Conservation (phyloP, 345 rosid species). For the Corchorus olitorius region DNA sequence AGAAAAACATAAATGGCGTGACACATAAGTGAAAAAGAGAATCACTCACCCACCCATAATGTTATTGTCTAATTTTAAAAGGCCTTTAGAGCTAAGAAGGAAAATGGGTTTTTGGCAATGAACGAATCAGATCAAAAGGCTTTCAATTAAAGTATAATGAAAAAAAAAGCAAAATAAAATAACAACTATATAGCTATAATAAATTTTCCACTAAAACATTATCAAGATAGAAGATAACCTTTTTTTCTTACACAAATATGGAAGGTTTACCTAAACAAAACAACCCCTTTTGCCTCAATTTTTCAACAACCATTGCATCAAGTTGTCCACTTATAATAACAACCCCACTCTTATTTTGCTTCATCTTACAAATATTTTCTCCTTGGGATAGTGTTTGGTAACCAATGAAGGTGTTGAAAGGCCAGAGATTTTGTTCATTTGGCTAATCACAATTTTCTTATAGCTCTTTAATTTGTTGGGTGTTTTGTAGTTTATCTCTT, state of each 20-base stretch:
- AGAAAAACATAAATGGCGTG: neutral
- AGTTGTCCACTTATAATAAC: neutral
- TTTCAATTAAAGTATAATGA: neutral
- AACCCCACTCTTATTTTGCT: neutral
- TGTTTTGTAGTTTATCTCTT: neutral
- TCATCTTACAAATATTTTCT: neutral
- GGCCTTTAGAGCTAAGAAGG: no score
- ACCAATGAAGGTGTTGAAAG: neutral
- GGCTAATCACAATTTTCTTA: no score
- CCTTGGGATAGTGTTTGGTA: neutral
- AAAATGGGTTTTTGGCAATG: no score
- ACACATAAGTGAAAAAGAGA: neutral
- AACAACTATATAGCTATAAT: no score
- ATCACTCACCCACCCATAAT: no score
- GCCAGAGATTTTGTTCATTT: no score
- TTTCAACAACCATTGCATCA: neutral
- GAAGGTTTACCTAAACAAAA: constrained; percentile 14
- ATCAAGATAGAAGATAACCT: neutral
- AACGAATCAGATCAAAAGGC: neutral
- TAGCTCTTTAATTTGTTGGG: no score
- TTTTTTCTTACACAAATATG: neutral
- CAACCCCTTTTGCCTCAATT: no score
- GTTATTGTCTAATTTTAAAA: no score
- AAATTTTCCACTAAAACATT: neutral
- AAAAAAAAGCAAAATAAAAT: neutral